Evolutionary conservation across 1,284 basidiomycete species (phyloP).

Genomic region (Puccinia coronata): DNA sequence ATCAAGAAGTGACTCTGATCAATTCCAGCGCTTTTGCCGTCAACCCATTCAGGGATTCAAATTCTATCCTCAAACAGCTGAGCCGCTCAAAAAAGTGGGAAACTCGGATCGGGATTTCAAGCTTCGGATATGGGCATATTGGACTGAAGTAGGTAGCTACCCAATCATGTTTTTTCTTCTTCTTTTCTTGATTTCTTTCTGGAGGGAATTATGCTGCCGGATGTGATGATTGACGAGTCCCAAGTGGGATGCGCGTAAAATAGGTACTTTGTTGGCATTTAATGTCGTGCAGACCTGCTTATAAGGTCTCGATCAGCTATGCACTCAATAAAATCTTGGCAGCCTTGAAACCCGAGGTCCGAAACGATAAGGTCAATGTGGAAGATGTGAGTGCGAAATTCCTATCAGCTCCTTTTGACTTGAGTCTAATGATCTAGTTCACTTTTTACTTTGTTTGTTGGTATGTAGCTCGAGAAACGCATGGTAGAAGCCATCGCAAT

Average conservation of each 20-base stretch:
- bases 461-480: conserved; percentile 40
- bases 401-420: too few relatives aligned
- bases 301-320: conserved; percentile 29
- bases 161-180: background rate
- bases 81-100: conserved; percentile 22
- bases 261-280: conserved; percentile 48
- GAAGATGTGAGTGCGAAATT: conserved; percentile 29
- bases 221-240: conserved; percentile 15
- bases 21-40: background rate
- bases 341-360: conserved; percentile 15
- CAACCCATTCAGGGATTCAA: conserved; percentile 32
- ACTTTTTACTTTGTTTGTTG: background rate
- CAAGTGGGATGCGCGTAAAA: conserved; percentile 17
- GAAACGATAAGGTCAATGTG: conserved; percentile 28
- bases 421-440: background rate
- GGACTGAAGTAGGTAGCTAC: conserved; percentile 39
- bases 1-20: background rate
- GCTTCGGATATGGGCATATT: conserved; percentile 45
- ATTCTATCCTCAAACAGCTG: conserved; percentile 36
- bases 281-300: conserved; percentile 1
- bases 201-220: background rate
- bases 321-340: conserved; percentile 30
- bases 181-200: background rate
- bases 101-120: conserved; percentile 34
- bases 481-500: conserved; percentile 31